Evolutionary conservation across 768 basidiomycete species (phyloP).

Genomic region (Suillus spraguei): DNA sequence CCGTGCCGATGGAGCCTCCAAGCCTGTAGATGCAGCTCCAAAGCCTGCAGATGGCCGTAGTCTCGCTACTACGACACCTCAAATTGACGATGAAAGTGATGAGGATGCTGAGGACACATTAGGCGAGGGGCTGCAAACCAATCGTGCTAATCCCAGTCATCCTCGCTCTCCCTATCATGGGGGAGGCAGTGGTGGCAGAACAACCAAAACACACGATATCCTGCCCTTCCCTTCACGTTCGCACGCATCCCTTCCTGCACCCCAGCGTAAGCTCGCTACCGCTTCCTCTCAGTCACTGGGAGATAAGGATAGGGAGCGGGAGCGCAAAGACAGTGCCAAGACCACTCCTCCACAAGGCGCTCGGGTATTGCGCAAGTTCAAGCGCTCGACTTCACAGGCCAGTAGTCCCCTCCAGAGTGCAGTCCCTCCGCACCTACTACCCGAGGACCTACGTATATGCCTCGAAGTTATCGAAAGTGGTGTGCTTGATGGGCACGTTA

Average conservation of each 20-base stretch:
- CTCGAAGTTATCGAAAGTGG: conserved; percentile 85
- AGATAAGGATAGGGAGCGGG: conserved; percentile 44
- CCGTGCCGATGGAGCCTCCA: conserved; percentile 47
- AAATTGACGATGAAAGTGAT: conserved; percentile 74
- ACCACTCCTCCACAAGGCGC: conserved; percentile 36
- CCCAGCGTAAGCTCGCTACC: conserved; percentile 55
- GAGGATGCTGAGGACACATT: conserved; percentile 59
- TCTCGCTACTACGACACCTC: conserved; percentile 47
- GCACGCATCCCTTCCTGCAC: conserved; percentile 75
- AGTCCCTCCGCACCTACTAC: conserved; percentile 77
- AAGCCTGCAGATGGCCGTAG: conserved; percentile 51
- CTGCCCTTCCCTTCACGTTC: conserved; percentile 82
- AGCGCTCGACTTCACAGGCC: conserved; percentile 60
- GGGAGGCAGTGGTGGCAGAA: conserved; percentile 42
- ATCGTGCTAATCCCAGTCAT: conserved; percentile 48
- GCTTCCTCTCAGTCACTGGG: conserved; percentile 78
- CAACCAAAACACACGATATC: conserved; percentile 43
- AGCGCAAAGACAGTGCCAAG: conserved; percentile 48
- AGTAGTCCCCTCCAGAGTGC: conserved; percentile 49
- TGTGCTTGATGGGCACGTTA: conserved; percentile 87
- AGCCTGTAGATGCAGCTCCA: conserved; percentile 27
- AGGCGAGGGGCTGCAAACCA: conserved; percentile 32
- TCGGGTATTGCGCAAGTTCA: conserved; percentile 70
- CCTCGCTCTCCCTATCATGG: conserved; percentile 78
- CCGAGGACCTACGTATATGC: conserved; percentile 84